Percentiles rank a stretch among this genome's conserved stretches.
Evolutionary conservation across 1,139 yeast species (phyloP).

Genomic region (Hansenula lynferdii): DNA sequence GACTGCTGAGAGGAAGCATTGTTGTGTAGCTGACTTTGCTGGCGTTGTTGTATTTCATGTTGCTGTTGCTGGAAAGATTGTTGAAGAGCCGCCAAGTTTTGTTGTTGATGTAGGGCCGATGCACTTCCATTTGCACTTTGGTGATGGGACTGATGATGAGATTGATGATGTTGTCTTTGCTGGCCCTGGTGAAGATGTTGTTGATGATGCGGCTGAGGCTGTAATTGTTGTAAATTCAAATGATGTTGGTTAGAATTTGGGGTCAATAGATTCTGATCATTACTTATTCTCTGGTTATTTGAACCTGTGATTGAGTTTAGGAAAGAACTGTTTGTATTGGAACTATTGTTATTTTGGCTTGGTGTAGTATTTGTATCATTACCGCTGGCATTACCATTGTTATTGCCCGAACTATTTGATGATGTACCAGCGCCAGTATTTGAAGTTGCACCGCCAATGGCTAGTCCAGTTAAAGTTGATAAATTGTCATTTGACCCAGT

Average conservation of each 20-base stretch:
- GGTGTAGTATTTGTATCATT: not conserved
- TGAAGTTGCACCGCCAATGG: not conserved
- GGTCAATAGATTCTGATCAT: not conserved
- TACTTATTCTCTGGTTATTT: not conserved
- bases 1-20: not conserved
- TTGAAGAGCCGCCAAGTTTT: slow-evolving; percentile 1
- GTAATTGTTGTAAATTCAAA: slow-evolving; percentile 8
- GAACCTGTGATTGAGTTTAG: not conserved
- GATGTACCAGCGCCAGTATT: too few relatives aligned
- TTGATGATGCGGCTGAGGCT: slow-evolving; percentile 2
- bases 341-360: not conserved
- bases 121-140: slow-evolving; percentile 8
- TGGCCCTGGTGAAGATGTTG: slow-evolving; percentile 6
- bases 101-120: slow-evolving; percentile 2
- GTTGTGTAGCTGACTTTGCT: not conserved
- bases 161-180: slow-evolving; percentile 4
- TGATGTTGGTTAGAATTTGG: slow-evolving; percentile 4
- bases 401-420: too few relatives aligned
- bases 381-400: too few relatives aligned
- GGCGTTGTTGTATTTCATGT: slow-evolving; percentile 3
- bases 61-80: slow-evolving; percentile 3
- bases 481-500: slow-evolving; percentile 1
- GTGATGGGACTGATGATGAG: slow-evolving; percentile 3
- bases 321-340: not conserved
- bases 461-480: not conserved